These are phyloP conservation scores for Podila epigama DNA, from an alignment of 192 early-diverging fungal genomes.

Conservation along the genomic window DNA sequence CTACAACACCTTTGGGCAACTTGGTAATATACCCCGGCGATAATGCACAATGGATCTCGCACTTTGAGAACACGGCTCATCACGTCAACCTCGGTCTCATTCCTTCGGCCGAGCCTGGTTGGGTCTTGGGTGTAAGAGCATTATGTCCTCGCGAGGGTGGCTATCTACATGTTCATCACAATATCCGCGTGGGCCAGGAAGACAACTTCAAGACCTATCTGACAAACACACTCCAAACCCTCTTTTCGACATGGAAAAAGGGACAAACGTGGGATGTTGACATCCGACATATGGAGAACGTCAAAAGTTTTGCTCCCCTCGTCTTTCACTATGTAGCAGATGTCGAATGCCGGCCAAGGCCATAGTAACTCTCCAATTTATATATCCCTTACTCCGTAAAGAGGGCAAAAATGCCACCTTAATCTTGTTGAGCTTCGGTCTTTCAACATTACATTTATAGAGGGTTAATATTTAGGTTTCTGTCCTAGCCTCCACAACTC, in stretches of 20 bases:
- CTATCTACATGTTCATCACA: slow-evolving; percentile 46
- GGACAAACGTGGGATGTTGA: background rate
- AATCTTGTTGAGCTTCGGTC: no score
- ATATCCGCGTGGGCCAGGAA: slow-evolving; percentile 38
- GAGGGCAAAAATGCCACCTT: no score
- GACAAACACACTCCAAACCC: slow-evolving; percentile 1
- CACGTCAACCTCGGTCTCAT: slow-evolving; percentile 51
- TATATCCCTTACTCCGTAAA: no score
- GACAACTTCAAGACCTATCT: slow-evolving; percentile 28
- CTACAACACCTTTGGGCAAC: slow-evolving; percentile 3
- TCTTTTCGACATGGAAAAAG: slow-evolving; percentile 24
- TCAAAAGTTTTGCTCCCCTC: slow-evolving; percentile 51
- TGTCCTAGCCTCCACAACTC: no score
- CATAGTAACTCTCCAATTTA: background rate
- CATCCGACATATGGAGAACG: slow-evolving; percentile 39
- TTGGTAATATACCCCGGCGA: slow-evolving; percentile 47
- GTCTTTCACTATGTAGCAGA: slow-evolving; percentile 50
- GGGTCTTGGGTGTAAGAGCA: slow-evolving; percentile 45
- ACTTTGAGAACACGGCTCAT: slow-evolving; percentile 45
- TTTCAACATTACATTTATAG: no score
- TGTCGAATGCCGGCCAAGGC: slow-evolving; percentile 35
- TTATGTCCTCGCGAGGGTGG: slow-evolving; percentile 39
- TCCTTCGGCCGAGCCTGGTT: slow-evolving; percentile 46
- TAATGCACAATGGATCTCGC: slow-evolving; percentile 41
- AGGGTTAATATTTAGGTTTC: no score